Conservation (phyloP, 805 yeast genomes). For the Pichia paraexigua region DNA sequence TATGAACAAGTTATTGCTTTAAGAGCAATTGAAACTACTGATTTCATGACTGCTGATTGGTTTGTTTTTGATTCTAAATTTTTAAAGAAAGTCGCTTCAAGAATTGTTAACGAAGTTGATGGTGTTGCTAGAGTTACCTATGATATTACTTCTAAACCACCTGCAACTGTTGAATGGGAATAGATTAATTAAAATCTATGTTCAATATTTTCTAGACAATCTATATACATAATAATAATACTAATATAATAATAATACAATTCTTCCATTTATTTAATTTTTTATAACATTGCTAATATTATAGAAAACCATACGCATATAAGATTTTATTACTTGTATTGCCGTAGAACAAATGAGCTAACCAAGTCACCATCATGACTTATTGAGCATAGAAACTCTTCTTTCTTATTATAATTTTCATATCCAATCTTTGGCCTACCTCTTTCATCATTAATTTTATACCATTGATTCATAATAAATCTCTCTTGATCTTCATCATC, state of each 20-base stretch:
- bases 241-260: neutral
- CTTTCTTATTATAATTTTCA: constrained; percentile 28
- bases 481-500: constrained; percentile 38
- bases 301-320: neutral
- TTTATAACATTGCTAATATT: neutral
- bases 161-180: constrained; percentile 99
- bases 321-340: neutral
- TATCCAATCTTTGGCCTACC: constrained; percentile 39
- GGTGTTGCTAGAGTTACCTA: constrained; percentile 99
- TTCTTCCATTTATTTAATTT: neutral
- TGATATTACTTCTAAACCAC: constrained; percentile 98
- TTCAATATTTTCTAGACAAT: neutral
- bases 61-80: constrained; percentile 84
- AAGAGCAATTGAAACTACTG: constrained; percentile 95
- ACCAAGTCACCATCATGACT: constrained; percentile 62
- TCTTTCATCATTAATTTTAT: constrained; percentile 29
- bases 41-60: constrained; percentile 99
- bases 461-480: constrained; percentile 58
- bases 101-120: constrained; percentile 97
- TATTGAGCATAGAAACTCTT: constrained; percentile 44
- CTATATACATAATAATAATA: neutral
- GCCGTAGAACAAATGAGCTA: constrained; percentile 42
- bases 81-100: constrained; percentile 85
- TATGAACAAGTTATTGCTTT: constrained; percentile 98
- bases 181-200: constrained; percentile 29